A percentile compares a stretch with the other conserved stretches of the same genome.
phyloP scores from a whole-genome alignment of 768 basidiomycete species.

The Leccinum truebloodii region DNA sequence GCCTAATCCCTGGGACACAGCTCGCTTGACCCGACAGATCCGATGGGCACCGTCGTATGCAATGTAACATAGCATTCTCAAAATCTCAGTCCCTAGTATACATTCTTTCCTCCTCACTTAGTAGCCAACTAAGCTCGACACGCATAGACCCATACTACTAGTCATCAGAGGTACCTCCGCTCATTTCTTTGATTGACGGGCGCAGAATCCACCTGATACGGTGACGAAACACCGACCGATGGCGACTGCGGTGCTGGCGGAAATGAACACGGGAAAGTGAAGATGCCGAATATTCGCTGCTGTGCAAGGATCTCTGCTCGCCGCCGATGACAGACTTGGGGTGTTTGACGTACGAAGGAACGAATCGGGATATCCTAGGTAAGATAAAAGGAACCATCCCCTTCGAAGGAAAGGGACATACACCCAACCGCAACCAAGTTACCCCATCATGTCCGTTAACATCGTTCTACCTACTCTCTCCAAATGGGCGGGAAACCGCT shows the following conservation, averaged over 20 bases:
- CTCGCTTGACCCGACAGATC: too few species aligned
- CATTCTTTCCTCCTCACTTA: too few species aligned
- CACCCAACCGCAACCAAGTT: not conserved
- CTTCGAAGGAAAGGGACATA: not conserved
- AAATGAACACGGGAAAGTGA: not conserved
- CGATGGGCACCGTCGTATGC: too few species aligned
- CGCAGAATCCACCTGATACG: not conserved
- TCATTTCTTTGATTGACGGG: not conserved
- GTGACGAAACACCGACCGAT: constrained; percentile 2
- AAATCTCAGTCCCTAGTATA: too few species aligned
- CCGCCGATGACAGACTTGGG: not conserved
- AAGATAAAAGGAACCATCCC: constrained; percentile 16
- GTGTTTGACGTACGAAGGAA: not conserved
- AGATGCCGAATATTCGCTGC: constrained; percentile 5
- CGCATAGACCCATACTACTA: not conserved
- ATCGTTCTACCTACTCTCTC: constrained; percentile 43
- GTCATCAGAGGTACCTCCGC: not conserved
- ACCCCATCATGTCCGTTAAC: constrained; percentile 24
- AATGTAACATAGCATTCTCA: too few species aligned
- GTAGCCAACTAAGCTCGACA: too few species aligned
- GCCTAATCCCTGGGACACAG: too few species aligned
- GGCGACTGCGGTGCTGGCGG: not conserved
- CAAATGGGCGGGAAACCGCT: constrained; percentile 41
- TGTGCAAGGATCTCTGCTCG: not conserved
- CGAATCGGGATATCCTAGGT: not conserved